Evolutionary conservation across 495 filamentous ascomycete genomes (phyloP).

Genomic region (Xylaria palmicola): DNA sequence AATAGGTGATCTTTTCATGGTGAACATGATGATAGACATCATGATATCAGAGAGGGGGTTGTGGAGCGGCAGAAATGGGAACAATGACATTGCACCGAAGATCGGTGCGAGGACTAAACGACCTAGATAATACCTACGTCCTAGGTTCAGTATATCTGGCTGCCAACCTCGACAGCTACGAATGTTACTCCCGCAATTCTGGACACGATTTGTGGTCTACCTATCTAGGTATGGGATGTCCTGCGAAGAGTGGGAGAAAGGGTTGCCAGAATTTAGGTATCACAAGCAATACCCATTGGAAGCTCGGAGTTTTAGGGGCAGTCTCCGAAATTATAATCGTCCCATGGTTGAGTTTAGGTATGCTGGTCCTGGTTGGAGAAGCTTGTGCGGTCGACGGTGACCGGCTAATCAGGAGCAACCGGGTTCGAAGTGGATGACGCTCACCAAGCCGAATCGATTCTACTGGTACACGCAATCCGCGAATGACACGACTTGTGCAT

Average conservation of each 20-base stretch:
- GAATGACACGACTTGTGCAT: conserved; percentile 13
- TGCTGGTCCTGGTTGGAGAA: conserved; percentile 11
- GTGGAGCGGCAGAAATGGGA: not conserved
- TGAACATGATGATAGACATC: too few species aligned
- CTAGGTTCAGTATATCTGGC: too few species aligned
- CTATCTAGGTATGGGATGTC: not conserved
- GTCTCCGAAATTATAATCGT: conserved; percentile 4
- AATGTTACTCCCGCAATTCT: too few species aligned
- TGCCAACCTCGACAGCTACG: too few species aligned
- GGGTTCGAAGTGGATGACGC: conserved; percentile 3
- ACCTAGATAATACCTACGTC: too few species aligned
- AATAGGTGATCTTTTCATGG: not conserved
- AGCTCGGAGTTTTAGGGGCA: conserved; percentile 1
- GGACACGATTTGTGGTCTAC: not conserved
- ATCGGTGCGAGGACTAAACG: not conserved
- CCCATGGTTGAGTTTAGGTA: not conserved
- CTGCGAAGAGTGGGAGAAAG: not conserved
- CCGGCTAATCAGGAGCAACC: conserved; percentile 2
- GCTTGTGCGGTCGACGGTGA: conserved; percentile 2
- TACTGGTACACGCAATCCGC: conserved; percentile 11
- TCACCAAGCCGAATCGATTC: conserved; percentile 3
- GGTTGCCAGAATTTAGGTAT: not conserved
- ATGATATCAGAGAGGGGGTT: not conserved
- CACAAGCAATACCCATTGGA: conserved; percentile 1
- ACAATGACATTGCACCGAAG: not conserved